Evolutionary conservation across 2,329 filamentous ascomycete species (phyloP).

Genomic region (Tolypocladium ovalisporum): DNA sequence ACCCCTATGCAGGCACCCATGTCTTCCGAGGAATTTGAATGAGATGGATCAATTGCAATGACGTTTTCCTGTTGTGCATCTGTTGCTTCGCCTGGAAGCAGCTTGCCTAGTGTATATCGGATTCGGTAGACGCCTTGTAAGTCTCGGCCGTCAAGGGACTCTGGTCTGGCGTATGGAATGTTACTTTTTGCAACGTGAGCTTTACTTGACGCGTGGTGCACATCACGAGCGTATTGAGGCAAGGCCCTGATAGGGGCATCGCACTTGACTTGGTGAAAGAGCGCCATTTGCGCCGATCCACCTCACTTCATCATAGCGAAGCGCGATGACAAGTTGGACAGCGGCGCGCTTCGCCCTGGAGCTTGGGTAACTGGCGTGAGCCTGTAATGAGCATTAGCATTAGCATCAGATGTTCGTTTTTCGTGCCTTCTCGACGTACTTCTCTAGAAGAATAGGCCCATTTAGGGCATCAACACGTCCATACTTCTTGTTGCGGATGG

Average conservation of each 20-base stretch:
- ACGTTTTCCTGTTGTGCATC: neutral
- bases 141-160: neutral
- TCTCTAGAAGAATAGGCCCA: constrained; percentile 82
- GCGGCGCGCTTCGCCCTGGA: constrained; percentile 49
- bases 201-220: neutral
- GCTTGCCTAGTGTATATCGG: constrained; percentile 6
- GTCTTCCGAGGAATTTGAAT: constrained; percentile 33
- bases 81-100: neutral
- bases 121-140: neutral
- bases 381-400: constrained; percentile 27
- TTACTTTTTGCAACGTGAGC: neutral
- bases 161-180: constrained; percentile 10
- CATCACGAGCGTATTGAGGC: neutral
- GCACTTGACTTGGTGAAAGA: neutral
- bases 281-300: neutral
- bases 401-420: neutral
- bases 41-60: neutral
- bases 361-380: constrained; percentile 53
- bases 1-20: constrained; percentile 25
- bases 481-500: constrained; percentile 84
- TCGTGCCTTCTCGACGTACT: constrained; percentile 41
- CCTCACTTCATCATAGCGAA: constrained; percentile 49
- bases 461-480: constrained; percentile 85
- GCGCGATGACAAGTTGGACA: constrained; percentile 63
- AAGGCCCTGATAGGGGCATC: neutral